A percentile compares a stretch with the other conserved stretches of the same genome.
Evolutionary conservation across 2,329 filamentous ascomycete genomes (phyloP).

Genomic region (Colletotrichum truncatum): DNA sequence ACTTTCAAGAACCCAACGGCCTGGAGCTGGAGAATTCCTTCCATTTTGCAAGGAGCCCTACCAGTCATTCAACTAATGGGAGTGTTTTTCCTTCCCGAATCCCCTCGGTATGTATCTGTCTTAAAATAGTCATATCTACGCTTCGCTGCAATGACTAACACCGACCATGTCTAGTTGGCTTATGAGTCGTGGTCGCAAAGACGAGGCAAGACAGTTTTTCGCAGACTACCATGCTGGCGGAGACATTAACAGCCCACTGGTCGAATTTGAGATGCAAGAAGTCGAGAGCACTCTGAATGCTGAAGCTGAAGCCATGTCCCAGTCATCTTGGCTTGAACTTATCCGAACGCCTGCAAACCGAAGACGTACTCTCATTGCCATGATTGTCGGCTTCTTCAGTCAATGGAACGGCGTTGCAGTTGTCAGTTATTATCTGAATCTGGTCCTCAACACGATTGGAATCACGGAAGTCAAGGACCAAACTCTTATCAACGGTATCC

Average conservation of each 20-base stretch:
- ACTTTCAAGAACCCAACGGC: conserved; percentile 43
- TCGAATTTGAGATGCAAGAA: conserved; percentile 49
- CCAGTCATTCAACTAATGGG: conserved; percentile 30
- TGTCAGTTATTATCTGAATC: conserved; percentile 48
- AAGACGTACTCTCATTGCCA: conserved; percentile 36
- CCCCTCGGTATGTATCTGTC: conserved; percentile 49
- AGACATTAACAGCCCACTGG: conserved; percentile 48
- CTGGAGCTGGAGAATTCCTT: conserved; percentile 39
- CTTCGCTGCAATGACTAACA: background rate
- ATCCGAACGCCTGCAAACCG: conserved; percentile 40
- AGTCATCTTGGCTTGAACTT: conserved; percentile 38
- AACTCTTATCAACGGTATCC: conserved; percentile 48
- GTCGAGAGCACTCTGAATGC: conserved; percentile 52
- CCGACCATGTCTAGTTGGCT: conserved; percentile 57
- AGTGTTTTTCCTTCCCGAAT: conserved; percentile 59
- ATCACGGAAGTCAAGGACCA: conserved; percentile 46
- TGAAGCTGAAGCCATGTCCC: conserved; percentile 59
- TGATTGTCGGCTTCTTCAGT: conserved; percentile 36
- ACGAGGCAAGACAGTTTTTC: conserved; percentile 61
- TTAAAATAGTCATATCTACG: rapidly evolving
- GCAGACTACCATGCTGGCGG: conserved; percentile 60
- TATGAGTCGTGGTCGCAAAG: conserved; percentile 61
- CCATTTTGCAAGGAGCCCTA: conserved; percentile 50
- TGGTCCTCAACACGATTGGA: conserved; percentile 40
- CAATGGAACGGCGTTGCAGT: conserved; percentile 43